Conservation (phyloP, 2,329 filamentous ascomycete genomes). For the Fusarium sp. region DNA sequence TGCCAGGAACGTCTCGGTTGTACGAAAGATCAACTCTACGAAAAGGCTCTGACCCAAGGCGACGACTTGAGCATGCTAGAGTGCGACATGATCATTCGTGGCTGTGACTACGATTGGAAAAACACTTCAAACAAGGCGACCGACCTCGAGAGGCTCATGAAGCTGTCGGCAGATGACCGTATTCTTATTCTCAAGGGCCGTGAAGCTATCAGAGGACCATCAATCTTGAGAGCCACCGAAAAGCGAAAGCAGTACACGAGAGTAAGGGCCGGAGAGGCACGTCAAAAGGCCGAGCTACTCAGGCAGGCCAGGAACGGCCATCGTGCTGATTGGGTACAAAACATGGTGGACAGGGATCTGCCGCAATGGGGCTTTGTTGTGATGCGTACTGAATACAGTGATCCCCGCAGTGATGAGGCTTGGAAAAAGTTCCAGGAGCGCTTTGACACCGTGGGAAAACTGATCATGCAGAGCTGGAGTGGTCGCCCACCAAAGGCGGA, state of each 20-base stretch:
- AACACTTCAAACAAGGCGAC: neutral
- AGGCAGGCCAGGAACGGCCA: neutral
- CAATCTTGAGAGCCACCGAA: neutral
- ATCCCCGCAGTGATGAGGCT: neutral
- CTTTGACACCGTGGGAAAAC: neutral
- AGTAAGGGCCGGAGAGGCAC: neutral
- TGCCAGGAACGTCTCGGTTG: neutral
- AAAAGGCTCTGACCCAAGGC: neutral
- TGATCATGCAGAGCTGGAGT: neutral
- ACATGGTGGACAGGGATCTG: neutral
- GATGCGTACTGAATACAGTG: neutral
- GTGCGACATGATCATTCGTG: neutral
- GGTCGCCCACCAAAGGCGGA: neutral
- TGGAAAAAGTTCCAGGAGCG: neutral
- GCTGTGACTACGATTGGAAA: neutral
- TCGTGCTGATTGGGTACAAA: neutral
- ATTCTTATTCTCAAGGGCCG: neutral
- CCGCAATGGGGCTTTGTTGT: neutral
- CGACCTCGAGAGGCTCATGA: neutral
- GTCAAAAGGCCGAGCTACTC: neutral
- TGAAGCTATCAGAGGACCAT: neutral
- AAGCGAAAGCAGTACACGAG: neutral
- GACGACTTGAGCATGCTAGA: neutral
- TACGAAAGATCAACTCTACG: neutral
- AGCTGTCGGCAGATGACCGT: neutral